Percentiles rank a stretch among this genome's conserved stretches.
These are phyloP conservation scores for Calonectria honghensis DNA, from an alignment of 2,329 filamentous ascomycete genomes.

Conservation along the genomic window DNA sequence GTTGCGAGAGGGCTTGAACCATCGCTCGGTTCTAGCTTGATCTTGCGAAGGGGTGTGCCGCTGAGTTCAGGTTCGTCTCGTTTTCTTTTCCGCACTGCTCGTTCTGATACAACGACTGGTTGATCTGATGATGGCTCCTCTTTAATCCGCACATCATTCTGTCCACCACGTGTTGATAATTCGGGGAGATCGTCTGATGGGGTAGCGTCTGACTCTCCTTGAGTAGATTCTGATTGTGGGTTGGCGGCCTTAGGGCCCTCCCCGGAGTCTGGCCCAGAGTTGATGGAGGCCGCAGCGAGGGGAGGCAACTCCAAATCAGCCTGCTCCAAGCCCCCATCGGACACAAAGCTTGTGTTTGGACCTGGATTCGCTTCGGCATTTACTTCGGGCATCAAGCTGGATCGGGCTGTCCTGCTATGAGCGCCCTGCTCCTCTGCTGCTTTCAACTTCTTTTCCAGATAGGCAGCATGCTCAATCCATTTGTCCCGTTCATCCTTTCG, in stretches of 20 bases:
- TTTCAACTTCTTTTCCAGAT: slow-evolving; percentile 65
- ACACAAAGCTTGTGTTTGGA: slow-evolving; percentile 47
- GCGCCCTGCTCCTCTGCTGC: slow-evolving; percentile 63
- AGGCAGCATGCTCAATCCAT: slow-evolving; percentile 68
- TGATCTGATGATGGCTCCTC: slow-evolving; percentile 73
- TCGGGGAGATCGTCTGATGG: slow-evolving; percentile 51
- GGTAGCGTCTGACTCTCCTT: slow-evolving; percentile 54
- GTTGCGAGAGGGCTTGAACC: slow-evolving; percentile 56
- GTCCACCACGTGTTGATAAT: slow-evolving; percentile 41
- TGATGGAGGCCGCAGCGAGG: slow-evolving; percentile 49
- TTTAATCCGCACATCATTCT: slow-evolving; percentile 61
- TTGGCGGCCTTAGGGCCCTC: slow-evolving; percentile 29
- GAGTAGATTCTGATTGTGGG: slow-evolving; percentile 55
- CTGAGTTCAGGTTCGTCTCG: slow-evolving; percentile 52
- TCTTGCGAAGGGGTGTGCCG: slow-evolving; percentile 53
- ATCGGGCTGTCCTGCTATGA: slow-evolving; percentile 50
- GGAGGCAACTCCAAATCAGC: slow-evolving; percentile 55
- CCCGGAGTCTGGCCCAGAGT: slow-evolving; percentile 27
- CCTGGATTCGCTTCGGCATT: slow-evolving; percentile 43
- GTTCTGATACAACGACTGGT: slow-evolving; percentile 71
- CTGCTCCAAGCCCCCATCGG: slow-evolving; percentile 52
- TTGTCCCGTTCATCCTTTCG: slow-evolving; percentile 64
- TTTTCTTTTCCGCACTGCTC: slow-evolving; percentile 69
- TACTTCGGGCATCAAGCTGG: slow-evolving; percentile 33
- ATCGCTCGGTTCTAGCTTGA: slow-evolving; percentile 66